Evolutionary conservation across 768 basidiomycete genomes (phyloP), one percentile per base, ranked within the genome.

Genomic region (Boletus tomentosulus): DNA sequence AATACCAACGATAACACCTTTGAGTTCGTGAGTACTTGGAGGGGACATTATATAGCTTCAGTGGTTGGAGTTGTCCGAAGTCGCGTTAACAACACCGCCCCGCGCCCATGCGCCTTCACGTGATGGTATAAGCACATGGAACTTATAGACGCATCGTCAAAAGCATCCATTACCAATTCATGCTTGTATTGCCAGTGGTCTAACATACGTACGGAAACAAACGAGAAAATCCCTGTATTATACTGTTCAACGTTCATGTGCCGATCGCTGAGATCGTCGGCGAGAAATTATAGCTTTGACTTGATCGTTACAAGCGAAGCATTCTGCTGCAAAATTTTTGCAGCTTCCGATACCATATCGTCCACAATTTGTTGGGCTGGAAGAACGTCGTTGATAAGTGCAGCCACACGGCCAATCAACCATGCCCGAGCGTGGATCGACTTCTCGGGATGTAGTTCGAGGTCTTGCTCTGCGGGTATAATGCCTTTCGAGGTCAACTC

Each of bases 361-460:
- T 93, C 89, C 46, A 93, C 76, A 59, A 95, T 95, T 47, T 77
- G 76, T 73, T 92, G 82, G 7, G 93, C 94, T 6, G 94, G 90
- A 11, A 84, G 76, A 33, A 96, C 70, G 2, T 94, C 89, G 52
- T 86, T 64, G 54, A 90, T 84, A 43, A 88, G 74, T 2, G 80
- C 84, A 13, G 89, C 79, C 30, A 94, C 90, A 51, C 83, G 81
- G 47, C 94, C 95, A 75, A 95, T 90, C 46, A 95, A 77, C 86
- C 87, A 95, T 24, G 84, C 71, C 24, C 85, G 74, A 27, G 78
- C 80, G 59, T 82, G 71, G 6, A 87, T 54, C 5, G 82, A 85
- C 67, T 85, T 91, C 66, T 93, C 91, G 5, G 93, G 91, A 64
- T 91, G 87, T 66, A 83, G 80, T 71, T 86, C 76, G 34, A 93